A percentile compares a stretch with the other conserved stretches of the same genome.
These are phyloP conservation scores for Teratosphaeria zuluensis DNA, from an alignment of 2,329 filamentous ascomycete genomes.

Conservation along the genomic window DNA sequence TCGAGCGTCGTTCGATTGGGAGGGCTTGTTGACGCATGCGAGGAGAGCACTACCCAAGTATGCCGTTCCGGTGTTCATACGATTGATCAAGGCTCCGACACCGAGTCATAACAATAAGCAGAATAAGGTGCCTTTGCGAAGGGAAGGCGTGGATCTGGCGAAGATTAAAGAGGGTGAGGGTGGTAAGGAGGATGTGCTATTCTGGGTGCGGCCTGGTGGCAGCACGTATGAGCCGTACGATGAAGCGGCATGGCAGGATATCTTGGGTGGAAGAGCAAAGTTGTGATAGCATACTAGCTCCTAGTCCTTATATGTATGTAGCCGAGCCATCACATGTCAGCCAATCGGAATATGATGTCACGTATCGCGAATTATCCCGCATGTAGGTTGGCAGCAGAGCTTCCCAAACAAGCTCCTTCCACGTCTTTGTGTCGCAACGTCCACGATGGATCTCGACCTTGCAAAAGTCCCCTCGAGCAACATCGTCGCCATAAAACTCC, in stretches of 20 bases:
- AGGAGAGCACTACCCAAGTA: constrained; percentile 57
- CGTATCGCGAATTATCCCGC: background rate
- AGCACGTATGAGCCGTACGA: background rate
- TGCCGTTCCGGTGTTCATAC: constrained; percentile 64
- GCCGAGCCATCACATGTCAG: background rate
- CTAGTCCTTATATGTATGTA: background rate
- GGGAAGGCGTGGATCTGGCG: constrained; percentile 54
- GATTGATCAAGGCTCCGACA: constrained; percentile 46
- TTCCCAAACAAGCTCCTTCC: background rate
- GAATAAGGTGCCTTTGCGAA: constrained; percentile 61
- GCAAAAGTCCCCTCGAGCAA: background rate
- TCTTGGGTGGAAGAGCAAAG: background rate
- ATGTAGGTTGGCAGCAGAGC: background rate
- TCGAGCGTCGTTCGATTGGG: constrained; percentile 47
- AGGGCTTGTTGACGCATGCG: constrained; percentile 48
- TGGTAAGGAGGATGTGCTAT: constrained; percentile 36
- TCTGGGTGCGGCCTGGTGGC: constrained; percentile 38
- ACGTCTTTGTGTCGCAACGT: too few species aligned
- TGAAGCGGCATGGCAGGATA: background rate
- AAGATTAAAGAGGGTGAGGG: constrained; percentile 37
- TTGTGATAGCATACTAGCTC: background rate
- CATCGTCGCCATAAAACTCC: background rate
- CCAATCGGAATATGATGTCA: background rate
- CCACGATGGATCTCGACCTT: too few species aligned
- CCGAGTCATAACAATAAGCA: constrained; percentile 72